Evolutionary conservation across 306 rosid species (phyloP).

Genomic region (Ochetophila trinervis): DNA sequence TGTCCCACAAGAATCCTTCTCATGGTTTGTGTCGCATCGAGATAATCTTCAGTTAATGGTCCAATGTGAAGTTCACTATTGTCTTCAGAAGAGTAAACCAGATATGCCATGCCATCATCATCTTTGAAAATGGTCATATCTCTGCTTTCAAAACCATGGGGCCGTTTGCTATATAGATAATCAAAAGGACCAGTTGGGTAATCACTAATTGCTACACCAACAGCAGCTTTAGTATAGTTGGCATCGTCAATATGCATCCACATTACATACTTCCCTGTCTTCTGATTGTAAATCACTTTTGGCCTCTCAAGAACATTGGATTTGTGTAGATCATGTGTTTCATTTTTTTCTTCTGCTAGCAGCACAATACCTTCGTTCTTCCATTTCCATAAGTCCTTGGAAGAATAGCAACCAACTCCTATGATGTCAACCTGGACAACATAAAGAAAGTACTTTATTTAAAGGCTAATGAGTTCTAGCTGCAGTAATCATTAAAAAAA

Average conservation of each 20-base stretch:
- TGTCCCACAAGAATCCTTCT: slow-evolving; percentile 82
- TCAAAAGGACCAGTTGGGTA: slow-evolving; percentile 80
- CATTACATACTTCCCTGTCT: slow-evolving; percentile 86
- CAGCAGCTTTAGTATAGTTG: slow-evolving; percentile 91
- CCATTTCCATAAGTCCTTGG: slow-evolving; percentile 95
- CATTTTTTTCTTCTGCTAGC: slow-evolving; percentile 74
- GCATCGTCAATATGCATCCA: slow-evolving; percentile 97
- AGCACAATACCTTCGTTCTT: slow-evolving; percentile 90
- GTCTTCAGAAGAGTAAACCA: slow-evolving; percentile 91
- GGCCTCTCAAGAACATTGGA: slow-evolving; percentile 96
- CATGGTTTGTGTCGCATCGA: slow-evolving; percentile 51
- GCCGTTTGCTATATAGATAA: slow-evolving; percentile 82
- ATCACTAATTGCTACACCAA: slow-evolving; percentile 79
- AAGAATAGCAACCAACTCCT: slow-evolving; percentile 98
- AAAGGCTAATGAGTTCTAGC: not conserved
- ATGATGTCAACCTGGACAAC: slow-evolving; percentile 76
- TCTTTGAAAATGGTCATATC: slow-evolving; percentile 97
- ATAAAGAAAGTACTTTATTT: not conserved
- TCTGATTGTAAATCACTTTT: slow-evolving; percentile 81
- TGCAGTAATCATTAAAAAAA: slow-evolving; percentile 1
- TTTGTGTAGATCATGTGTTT: slow-evolving; percentile 85
- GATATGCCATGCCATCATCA: slow-evolving; percentile 77
- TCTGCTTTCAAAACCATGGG: slow-evolving; percentile 90
- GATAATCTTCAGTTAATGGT: slow-evolving; percentile 76
- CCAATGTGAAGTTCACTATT: slow-evolving; percentile 96